Conservation (phyloP, 768 basidiomycete species). For the Amanita thiersii region DNA sequence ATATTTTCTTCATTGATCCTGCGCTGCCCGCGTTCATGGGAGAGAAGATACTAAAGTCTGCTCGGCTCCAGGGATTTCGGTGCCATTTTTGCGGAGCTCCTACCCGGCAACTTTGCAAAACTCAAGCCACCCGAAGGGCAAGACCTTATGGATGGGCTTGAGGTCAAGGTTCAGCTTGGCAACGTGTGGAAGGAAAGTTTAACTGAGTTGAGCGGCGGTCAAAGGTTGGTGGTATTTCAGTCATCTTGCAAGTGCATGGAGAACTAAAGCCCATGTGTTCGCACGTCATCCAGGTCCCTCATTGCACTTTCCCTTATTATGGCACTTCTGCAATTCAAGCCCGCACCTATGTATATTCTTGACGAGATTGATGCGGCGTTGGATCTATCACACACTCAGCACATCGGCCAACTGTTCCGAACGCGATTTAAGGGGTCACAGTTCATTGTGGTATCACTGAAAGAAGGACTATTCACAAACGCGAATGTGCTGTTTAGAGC, state of each 20-base stretch:
- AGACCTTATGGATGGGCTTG: constrained; percentile 90
- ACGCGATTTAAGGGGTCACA: constrained; percentile 97
- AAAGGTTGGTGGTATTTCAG: constrained; percentile 51
- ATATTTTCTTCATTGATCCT: neutral
- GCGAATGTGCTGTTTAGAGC: constrained; percentile 94
- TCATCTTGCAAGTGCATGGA: neutral
- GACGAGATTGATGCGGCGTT: constrained; percentile 98
- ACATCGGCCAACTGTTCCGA: constrained; percentile 96
- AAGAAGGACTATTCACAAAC: constrained; percentile 96
- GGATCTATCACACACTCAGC: constrained; percentile 92
- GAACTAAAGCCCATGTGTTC: constrained; percentile 1
- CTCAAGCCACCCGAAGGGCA: constrained; percentile 89
- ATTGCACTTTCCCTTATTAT: constrained; percentile 98
- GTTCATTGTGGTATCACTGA: constrained; percentile 95
- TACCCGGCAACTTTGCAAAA: constrained; percentile 96
- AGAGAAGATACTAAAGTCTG: neutral
- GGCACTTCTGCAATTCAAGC: constrained; percentile 98
- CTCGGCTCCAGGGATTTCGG: constrained; percentile 77
- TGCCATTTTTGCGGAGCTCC: constrained; percentile 87
- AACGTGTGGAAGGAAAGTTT: constrained; percentile 96
- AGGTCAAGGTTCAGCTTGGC: constrained; percentile 94
- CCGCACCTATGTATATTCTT: constrained; percentile 98
- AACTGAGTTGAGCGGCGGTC: constrained; percentile 95
- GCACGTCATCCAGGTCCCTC: constrained; percentile 66
- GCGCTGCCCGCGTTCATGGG: neutral